phyloP scores from a whole-genome alignment of 352 stramenopile genomes.

The Globisporangium camurandrum region DNA sequence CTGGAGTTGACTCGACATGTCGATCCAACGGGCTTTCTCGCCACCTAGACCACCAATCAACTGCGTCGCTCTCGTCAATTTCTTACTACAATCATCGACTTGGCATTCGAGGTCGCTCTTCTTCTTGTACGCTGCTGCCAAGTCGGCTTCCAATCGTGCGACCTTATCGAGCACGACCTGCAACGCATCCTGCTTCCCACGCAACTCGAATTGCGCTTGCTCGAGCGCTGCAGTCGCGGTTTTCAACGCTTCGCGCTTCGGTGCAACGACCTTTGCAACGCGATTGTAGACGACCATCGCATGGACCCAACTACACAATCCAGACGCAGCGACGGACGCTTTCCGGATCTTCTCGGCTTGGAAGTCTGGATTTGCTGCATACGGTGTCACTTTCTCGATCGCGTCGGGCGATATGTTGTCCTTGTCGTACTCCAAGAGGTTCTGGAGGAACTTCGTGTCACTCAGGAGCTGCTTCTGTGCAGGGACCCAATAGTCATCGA shows the following conservation, averaged over 20 bases:
- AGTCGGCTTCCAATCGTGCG: constrained; percentile 77
- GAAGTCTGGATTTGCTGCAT: constrained; percentile 87
- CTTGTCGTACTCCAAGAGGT: constrained; percentile 94
- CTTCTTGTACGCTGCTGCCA: constrained; percentile 90
- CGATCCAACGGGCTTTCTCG: constrained; percentile 90
- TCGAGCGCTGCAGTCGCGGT: constrained; percentile 83
- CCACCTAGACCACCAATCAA: constrained; percentile 91
- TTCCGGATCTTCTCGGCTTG: constrained; percentile 92
- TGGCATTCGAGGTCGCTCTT: constrained; percentile 87
- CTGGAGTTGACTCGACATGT: constrained; percentile 83
- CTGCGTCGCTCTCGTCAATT: constrained; percentile 88
- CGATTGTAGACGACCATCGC: constrained; percentile 95
- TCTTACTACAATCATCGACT: constrained; percentile 90
- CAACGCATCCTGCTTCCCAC: constrained; percentile 86
- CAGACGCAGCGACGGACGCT: constrained; percentile 89
- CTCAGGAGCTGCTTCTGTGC: constrained; percentile 91
- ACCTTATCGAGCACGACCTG: constrained; percentile 92
- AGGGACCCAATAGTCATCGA: constrained; percentile 93
- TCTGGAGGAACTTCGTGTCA: constrained; percentile 90
- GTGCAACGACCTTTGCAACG: constrained; percentile 89
- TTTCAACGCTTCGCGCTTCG: constrained; percentile 90
- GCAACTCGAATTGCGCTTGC: constrained; percentile 79
- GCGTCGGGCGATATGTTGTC: constrained; percentile 91
- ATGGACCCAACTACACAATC: constrained; percentile 93
- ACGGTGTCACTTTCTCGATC: constrained; percentile 87